Percentiles rank a stretch among this genome's conserved stretches.
phyloP scores from a whole-genome alignment of 352 stramenopile genomes.

The Plasmopara muralis region DNA sequence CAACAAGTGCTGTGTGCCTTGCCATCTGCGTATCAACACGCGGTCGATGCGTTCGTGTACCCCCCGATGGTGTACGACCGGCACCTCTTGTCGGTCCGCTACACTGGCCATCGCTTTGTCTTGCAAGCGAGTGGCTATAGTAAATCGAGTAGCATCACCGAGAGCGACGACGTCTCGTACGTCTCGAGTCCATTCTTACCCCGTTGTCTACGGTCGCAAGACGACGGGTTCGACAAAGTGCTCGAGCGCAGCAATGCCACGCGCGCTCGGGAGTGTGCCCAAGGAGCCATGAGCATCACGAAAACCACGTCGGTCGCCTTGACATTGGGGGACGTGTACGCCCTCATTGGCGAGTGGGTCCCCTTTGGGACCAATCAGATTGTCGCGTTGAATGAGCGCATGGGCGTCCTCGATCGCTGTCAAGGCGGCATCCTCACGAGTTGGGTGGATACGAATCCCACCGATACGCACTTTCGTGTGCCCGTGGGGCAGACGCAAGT shows the following conservation, averaged over 20 bases:
- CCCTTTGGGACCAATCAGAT: slow-evolving; percentile 97
- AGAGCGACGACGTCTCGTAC: slow-evolving; percentile 96
- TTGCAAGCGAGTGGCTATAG: slow-evolving; percentile 77
- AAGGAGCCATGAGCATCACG: slow-evolving; percentile 75
- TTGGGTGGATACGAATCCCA: slow-evolving; percentile 83
- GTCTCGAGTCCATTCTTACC: slow-evolving; percentile 96
- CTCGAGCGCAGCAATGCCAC: slow-evolving; percentile 92
- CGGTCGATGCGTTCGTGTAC: slow-evolving; percentile 64
- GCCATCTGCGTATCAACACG: slow-evolving; percentile 51
- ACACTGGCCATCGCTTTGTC: slow-evolving; percentile 74
- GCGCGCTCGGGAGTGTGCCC: slow-evolving; percentile 78
- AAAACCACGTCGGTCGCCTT: slow-evolving; percentile 92
- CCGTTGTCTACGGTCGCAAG: slow-evolving; percentile 89
- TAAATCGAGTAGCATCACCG: slow-evolving; percentile 89
- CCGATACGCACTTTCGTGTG: slow-evolving; percentile 78
- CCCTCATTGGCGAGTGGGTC: slow-evolving; percentile 97
- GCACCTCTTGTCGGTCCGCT: slow-evolving; percentile 42
- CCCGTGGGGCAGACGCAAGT: slow-evolving; percentile 92
- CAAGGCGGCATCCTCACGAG: slow-evolving; percentile 96
- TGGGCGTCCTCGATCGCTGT: slow-evolving; percentile 94
- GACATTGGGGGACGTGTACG: slow-evolving; percentile 92
- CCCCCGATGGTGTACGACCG: slow-evolving; percentile 38
- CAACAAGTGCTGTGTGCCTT: slow-evolving; percentile 83
- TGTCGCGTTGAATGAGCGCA: slow-evolving; percentile 94
- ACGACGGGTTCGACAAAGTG: slow-evolving; percentile 52